These are phyloP conservation scores for Talaromyces rugulosus DNA, from an alignment of 2,329 filamentous ascomycete species.

Conservation along the genomic window DNA sequence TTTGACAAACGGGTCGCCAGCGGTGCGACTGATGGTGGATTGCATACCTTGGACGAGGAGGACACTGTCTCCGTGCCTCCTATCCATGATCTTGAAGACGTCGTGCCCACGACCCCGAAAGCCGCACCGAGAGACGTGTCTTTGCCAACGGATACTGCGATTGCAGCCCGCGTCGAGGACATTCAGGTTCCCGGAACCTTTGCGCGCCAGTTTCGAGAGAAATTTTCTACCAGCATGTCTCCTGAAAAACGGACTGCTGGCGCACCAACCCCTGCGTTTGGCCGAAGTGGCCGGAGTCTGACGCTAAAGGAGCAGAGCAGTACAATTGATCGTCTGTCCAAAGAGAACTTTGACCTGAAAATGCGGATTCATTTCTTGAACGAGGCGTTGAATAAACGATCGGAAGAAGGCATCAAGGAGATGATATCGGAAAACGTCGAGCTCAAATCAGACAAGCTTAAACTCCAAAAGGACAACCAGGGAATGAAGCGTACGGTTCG, in stretches of 20 bases:
- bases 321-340: constrained; percentile 91
- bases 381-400: constrained; percentile 85
- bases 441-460: constrained; percentile 82
- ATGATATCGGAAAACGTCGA: constrained; percentile 98
- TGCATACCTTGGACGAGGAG: constrained; percentile 60
- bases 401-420: constrained; percentile 93
- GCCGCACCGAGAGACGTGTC: constrained; percentile 53
- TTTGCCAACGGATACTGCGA: constrained; percentile 79
- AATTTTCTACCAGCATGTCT: constrained; percentile 55
- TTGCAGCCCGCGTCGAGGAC: constrained; percentile 81
- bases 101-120: constrained; percentile 67
- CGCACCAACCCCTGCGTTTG: constrained; percentile 46
- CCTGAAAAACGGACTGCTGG: constrained; percentile 53
- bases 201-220: constrained; percentile 77
- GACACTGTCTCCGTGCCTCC: constrained; percentile 41
- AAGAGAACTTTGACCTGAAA: constrained; percentile 97
- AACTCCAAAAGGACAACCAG: constrained; percentile 88
- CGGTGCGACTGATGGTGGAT: constrained; percentile 38
- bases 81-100: constrained; percentile 34
- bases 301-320: constrained; percentile 96
- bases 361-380: constrained; percentile 97
- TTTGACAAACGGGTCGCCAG: constrained; percentile 41
- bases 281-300: constrained; percentile 63
- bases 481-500: constrained; percentile 73
- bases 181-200: constrained; percentile 88